Evolutionary conservation across 768 basidiomycete species (phyloP).

Genomic region (Lactarius psammicola): DNA sequence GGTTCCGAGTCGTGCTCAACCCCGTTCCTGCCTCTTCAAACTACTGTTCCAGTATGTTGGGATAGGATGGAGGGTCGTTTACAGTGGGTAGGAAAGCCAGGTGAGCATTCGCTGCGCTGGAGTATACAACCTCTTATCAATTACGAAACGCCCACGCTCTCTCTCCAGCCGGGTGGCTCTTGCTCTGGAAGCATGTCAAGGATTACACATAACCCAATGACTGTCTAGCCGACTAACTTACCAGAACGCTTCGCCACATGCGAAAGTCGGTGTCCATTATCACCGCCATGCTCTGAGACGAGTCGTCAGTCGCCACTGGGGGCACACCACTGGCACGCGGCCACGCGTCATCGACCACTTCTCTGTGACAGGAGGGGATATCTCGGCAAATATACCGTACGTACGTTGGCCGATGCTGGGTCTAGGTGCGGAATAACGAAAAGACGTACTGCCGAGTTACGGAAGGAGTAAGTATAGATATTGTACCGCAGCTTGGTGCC

Average conservation of each 20-base stretch:
- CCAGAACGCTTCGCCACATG: neutral
- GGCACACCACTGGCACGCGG: neutral
- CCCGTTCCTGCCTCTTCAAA: neutral
- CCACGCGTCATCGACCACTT: neutral
- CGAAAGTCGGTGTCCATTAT: neutral
- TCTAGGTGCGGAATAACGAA: neutral
- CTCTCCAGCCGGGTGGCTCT: neutral
- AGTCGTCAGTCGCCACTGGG: neutral
- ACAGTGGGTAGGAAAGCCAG: neutral
- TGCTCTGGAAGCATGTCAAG: neutral
- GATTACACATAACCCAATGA: neutral
- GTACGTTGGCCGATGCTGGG: neutral
- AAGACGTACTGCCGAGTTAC: neutral
- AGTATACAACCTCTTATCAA: neutral
- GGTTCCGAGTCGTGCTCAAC: neutral
- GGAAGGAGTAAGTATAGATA: neutral
- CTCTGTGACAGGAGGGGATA: neutral
- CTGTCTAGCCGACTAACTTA: neutral
- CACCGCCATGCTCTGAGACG: neutral
- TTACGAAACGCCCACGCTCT: neutral
- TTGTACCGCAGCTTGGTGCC: neutral
- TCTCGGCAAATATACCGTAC: neutral
- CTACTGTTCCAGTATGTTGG: neutral
- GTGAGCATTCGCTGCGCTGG: neutral
- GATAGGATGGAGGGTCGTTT: neutral